Conservation (phyloP, 495 filamentous ascomycete species). For the Entonaema liquescens region DNA sequence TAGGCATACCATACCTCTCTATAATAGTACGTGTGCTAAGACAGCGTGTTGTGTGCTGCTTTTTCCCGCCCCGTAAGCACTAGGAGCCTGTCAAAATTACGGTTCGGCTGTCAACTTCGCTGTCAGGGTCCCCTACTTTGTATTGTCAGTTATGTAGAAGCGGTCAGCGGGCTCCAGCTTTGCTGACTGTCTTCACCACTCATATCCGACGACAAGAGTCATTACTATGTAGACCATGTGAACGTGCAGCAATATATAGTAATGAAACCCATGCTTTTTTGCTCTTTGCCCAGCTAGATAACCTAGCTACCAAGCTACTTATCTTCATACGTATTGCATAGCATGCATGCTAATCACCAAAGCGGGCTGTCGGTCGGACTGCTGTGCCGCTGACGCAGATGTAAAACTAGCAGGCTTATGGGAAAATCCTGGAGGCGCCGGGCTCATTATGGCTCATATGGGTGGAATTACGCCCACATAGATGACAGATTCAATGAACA, state of each 20-base stretch:
- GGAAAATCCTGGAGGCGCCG: not conserved
- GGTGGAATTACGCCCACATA: constrained; percentile 14
- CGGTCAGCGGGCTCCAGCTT: constrained; percentile 35
- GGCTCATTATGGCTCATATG: not conserved
- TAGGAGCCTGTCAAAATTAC: constrained; percentile 32
- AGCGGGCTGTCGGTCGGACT: constrained; percentile 15
- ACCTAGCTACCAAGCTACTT: not conserved
- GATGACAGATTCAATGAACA: constrained; percentile 8
- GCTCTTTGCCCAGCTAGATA: not conserved
- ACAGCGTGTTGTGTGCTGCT: constrained; percentile 24
- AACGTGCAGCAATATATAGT: not conserved
- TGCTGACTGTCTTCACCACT: constrained; percentile 40
- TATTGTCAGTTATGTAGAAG: not conserved
- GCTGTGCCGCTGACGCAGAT: constrained; percentile 32
- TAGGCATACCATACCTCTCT: not conserved
- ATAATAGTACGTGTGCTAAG: constrained; percentile 28
- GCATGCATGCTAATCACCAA: not conserved
- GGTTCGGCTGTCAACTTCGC: constrained; percentile 8
- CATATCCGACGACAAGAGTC: constrained; percentile 11
- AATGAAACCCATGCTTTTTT: not conserved
- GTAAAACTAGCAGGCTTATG: constrained; percentile 3
- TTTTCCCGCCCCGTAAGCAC: constrained; percentile 37
- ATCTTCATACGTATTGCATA: constrained; percentile 13
- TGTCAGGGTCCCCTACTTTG: constrained; percentile 28
- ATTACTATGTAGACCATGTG: constrained; percentile 17